Base-by-base conservation (phyloP, 495 filamentous ascomycete genomes). In the Cairneyella variabilis region DNA sequence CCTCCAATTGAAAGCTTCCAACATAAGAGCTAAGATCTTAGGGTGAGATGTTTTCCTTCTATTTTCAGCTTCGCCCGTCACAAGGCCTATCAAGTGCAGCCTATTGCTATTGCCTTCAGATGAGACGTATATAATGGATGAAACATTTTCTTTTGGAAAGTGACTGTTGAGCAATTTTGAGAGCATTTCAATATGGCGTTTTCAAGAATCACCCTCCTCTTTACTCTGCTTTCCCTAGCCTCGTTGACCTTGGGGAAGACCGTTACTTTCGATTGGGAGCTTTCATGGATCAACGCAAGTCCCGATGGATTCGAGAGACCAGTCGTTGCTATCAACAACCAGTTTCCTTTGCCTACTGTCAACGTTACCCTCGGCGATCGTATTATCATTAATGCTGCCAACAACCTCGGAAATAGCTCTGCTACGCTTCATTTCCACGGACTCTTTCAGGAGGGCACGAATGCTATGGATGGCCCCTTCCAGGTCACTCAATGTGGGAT, bases 401-500 rank as follows among this genome's bases (percentile, higher is more conserved):
- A 95, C 67, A 70, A 77, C 16, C 75, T 95, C 9, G 84, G 78
- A 4, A 83, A 91, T 61, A 71, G 90, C 63, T 78, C 72, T 17
- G 85, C 86, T 3, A 80, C 79, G 23, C 68, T 93, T 3, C 89
- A 95, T 72, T 95, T 84, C 65, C 89, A 95, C 65, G 89, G 89
- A 17, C 73, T 92, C 61, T 88, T 78, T 64, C 86, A 90, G 64
- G 76, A 84, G 60, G 76, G 74, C 17, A 84, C 85, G 8, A 81
- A 75, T 12, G 65, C 75, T 14, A 40, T 40, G 11, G 91, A 91
- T 90, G 89, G 93, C 60, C 90, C 89, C 0, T 71, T 76, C 2
- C 78, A 79, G 46, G 77, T 80, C n/a, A 83, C 80, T 2, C 87
- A 91, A 61, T 93, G 89, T 25, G 36, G 36, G 25, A 44, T 56